Base-by-base conservation (phyloP, 2,329 filamentous ascomycete genomes). In the Lojkania enalia region DNA sequence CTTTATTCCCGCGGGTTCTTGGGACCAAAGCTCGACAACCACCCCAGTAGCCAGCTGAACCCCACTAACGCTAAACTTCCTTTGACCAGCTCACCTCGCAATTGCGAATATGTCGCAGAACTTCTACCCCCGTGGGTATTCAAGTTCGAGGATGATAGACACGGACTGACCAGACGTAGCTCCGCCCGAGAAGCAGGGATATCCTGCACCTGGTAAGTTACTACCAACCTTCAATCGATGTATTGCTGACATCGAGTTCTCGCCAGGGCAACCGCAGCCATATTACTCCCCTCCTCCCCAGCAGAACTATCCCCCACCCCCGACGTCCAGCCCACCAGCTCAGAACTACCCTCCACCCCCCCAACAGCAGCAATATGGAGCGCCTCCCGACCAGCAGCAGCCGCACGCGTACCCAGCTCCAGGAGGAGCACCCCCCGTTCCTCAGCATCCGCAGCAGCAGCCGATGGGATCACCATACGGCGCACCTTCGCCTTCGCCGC, bases 251-350 rank as follows among this genome's bases (percentile, higher is more conserved):
- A n/a, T n/a, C n/a, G n/a, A 27, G n/a, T 36, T 12, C 33, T 31
- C 31, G 35, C 52, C 53, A 44, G 25, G 58, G 60, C 15, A 63
- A 61, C 39, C 52, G 51, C 61, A 67, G 46, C 66, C 69, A 48
- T 66, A 70, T 40, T 66, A 67, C 52, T 55, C 69, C 16, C 69
- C 70, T 42, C 71, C 71, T 15, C 54, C 64, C 6, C 18, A 59
- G 57, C 14, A 63, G 31, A 51, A 64, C 35, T 66, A 68, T 18
- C 63, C 63, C n/a, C 65, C 65, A 29, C 66, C 65, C 7, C 62
- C 61, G 2, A 48, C 60, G 15, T 47, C 51, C 5, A 61, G 55
- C 32, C 60, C 63, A 20, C 63, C 66, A 21, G 54, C 57, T 32
- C 62, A n/a, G n/a, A n/a, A n/a, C n/a, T n/a, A n/a, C n/a, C n/a